Evolutionary conservation across 2,329 filamentous ascomycete genomes (phyloP).

Genomic region (Exophiala spinifera): DNA sequence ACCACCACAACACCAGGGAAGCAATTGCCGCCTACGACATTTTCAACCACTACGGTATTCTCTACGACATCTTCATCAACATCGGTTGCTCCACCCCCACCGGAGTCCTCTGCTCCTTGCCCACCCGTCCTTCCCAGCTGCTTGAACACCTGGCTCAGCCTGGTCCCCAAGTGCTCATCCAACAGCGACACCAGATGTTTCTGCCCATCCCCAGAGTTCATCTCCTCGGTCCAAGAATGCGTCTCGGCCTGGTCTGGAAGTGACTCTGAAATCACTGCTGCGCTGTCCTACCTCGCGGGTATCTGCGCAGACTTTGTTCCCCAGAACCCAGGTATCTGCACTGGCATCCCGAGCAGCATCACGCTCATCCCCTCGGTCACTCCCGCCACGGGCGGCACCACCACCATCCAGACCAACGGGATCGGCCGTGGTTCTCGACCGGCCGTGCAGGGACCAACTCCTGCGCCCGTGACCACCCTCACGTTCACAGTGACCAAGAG

Average conservation of each 20-base stretch:
- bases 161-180: constrained; percentile 67
- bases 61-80: not conserved
- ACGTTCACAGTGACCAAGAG: constrained; percentile 41
- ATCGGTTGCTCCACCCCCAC: not conserved
- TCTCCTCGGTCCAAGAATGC: constrained; percentile 76
- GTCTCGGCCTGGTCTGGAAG: constrained; percentile 71
- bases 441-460: constrained; percentile 4
- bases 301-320: constrained; percentile 76
- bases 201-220: constrained; percentile 76
- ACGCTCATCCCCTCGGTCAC: constrained; percentile 46
- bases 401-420: constrained; percentile 31
- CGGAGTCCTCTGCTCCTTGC: constrained; percentile 38
- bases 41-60: not conserved
- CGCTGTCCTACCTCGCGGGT: constrained; percentile 81
- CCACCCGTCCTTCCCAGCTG: constrained; percentile 78
- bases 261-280: constrained; percentile 64
- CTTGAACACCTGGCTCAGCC: constrained; percentile 83
- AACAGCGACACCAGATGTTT: constrained; percentile 83
- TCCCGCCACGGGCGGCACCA: constrained; percentile 38
- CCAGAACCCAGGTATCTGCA: constrained; percentile 70
- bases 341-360: constrained; percentile 64
- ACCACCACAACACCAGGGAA: too few relatives aligned
- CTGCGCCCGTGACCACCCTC: constrained; percentile 34
- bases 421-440: constrained; percentile 20
- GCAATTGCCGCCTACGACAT: not conserved